Percentiles rank a stretch among this genome's conserved stretches.
These are phyloP conservation scores for Nemania sp. DNA, from an alignment of 2,329 filamentous ascomycete genomes.

Conservation along the genomic window DNA sequence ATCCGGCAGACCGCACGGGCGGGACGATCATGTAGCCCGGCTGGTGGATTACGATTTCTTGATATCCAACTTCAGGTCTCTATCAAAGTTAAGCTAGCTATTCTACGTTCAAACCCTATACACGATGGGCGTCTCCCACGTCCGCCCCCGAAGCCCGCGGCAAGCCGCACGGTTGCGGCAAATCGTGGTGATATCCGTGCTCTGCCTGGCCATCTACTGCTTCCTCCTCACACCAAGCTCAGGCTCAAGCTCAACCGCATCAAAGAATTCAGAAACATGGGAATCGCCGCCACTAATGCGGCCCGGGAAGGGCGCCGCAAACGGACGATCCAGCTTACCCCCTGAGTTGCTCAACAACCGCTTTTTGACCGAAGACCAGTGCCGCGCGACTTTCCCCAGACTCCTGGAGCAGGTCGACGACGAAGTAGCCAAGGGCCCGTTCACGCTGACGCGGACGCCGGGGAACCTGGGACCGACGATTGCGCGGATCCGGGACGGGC, in stretches of 20 bases:
- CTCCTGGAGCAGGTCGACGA: constrained; percentile 52
- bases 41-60: not conserved
- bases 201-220: constrained; percentile 37
- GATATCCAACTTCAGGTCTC: not conserved
- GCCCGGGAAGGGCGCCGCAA: not conserved
- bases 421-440: constrained; percentile 48
- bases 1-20: not conserved
- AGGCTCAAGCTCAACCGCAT: constrained; percentile 27
- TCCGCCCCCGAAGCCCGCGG: constrained; percentile 17
- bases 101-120: not conserved
- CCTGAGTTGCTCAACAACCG: constrained; percentile 40
- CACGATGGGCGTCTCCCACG: constrained; percentile 16
- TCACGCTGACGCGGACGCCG: constrained; percentile 42
- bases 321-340: constrained; percentile 8
- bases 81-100: not conserved
- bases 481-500: constrained; percentile 47
- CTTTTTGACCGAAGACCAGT: constrained; percentile 48
- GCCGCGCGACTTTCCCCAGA: constrained; percentile 49
- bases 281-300: not conserved
- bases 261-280: constrained; percentile 15
- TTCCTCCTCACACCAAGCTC: constrained; percentile 32
- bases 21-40: constrained; percentile 8
- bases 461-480: constrained; percentile 47
- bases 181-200: constrained; percentile 32
- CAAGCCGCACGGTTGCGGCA: constrained; percentile 35